Evolutionary conservation across 768 basidiomycete genomes (phyloP), one percentile per base, ranked within the genome.

Genomic region (Mycena amicta): DNA sequence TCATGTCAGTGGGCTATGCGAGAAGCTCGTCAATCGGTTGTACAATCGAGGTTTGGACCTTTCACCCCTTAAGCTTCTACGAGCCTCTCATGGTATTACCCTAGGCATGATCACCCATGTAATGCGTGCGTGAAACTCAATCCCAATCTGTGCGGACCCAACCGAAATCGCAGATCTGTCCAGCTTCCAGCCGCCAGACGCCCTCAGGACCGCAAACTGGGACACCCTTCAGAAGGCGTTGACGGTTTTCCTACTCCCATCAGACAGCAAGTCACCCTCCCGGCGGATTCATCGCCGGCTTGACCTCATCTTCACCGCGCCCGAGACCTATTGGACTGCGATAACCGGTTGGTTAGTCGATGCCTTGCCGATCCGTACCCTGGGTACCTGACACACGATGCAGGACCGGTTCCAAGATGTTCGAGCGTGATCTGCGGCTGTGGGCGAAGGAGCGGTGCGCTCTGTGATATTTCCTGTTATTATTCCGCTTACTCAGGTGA

Each of bases 381-480:
- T 40, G 28, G 46, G 61, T 3, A 53, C 20, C 28, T 55, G 13
- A 40, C 3, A 33, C 22, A 58, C n/a, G n/a, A n/a, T n/a, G n/a
- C n/a, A 92, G 90, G 90, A 89, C 88, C 4, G 94, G 95, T 1
- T 94, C 90, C 4, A 92, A 83, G 60, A 89, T 93, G 86, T 96
- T 97, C 68, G 84, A 96, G 71, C 77, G 93, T 26, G 95, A 96
- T 72, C 70, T 97, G 50, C 80, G 91, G 60, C 72, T 83, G 15
- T 90, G 86, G 83, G 88, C 89, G 2, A 90, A 90, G 66, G 72
- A 79, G 41, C 82, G 73, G 88, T 86, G 62, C 6, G 31, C 25
- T 57, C 15, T 33, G 3, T 15, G 16, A 50, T 12, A n/a, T n/a
- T 26, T 12, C 16, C n/a, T 28, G 22, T 20, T 46, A 20, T 27